Evolutionary conservation across 2,329 filamentous ascomycete species (phyloP).

Genomic region (Diplodia scrobiculata): DNA sequence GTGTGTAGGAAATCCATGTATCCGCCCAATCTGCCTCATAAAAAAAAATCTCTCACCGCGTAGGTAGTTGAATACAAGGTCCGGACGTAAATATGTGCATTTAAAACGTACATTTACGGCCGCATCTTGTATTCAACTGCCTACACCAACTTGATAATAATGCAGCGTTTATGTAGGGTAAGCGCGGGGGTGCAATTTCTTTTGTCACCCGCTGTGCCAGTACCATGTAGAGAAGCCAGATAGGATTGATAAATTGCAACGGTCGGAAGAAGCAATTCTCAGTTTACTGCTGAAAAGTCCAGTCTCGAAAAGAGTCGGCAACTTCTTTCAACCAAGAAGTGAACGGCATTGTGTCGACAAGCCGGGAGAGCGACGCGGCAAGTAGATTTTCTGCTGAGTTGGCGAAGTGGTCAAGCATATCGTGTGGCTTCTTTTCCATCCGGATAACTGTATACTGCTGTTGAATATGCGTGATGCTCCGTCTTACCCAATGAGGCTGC

Average conservation of each 20-base stretch:
- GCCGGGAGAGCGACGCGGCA: constrained; percentile 21
- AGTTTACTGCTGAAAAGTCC: constrained; percentile 31
- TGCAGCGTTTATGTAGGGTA: no score
- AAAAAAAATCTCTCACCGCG: no score
- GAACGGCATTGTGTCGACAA: constrained; percentile 29
- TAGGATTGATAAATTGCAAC: constrained; percentile 43
- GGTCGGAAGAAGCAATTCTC: constrained; percentile 40
- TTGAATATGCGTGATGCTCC: constrained; percentile 3
- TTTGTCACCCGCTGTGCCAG: no score
- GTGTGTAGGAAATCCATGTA: constrained; percentile 46
- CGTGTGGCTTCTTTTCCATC: constrained; percentile 9
- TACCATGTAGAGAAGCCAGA: constrained; percentile 46
- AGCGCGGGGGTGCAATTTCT: no score
- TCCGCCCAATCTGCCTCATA: constrained; percentile 43
- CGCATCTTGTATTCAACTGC: no score
- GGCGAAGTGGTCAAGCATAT: constrained; percentile 20
- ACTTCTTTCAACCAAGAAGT: not conserved
- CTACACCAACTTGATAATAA: no score
- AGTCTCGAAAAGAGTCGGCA: not conserved
- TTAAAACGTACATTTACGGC: no score
- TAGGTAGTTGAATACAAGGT: no score
- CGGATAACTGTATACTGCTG: not conserved
- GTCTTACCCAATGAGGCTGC: constrained; percentile 18
- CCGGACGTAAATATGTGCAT: no score
- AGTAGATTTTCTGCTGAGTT: constrained; percentile 13